Evolutionary conservation across 2,329 filamentous ascomycete genomes (phyloP), one percentile per base, ranked within the genome.

Genomic region (Lomentospora prolificans): DNA sequence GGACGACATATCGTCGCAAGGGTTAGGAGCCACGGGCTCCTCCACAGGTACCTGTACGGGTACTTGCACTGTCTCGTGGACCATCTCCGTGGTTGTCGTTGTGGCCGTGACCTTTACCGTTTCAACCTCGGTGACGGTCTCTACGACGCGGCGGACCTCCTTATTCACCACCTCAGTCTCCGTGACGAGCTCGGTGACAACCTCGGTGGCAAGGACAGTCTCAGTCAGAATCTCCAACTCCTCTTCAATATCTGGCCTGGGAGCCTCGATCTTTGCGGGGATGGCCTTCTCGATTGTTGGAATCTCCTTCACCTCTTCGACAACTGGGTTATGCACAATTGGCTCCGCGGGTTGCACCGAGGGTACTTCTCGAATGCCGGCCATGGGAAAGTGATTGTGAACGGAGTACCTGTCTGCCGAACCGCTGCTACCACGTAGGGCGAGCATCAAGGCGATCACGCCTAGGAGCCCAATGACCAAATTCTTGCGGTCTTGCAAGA

Each of bases 401-500:
- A 27, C 27, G 17, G 44, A 22, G 41, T 48, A 22, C 50, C 51
- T 3, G 60, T 56, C 30, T 64, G 61, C 1, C 61, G 63, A 3
- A 65, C 61, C 2, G 64, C 63, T 1, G 64, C 61, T 27, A 12
- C 69, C 57, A 52, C 68, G 60, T 10, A 77, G 53, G 1, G 78
- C 76, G 8, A 84, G 69, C 27, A 80, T 56, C 12, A 82, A 60
- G 2, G 82, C 73, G n/a, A 85, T 64, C 2, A 79, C 57, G 55
- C 77, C 75, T 53, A 86, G 68, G 0, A 79, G 62, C 4, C 72
- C 69, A 25, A 85, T 84, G n/a, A 75, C 68, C 8, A 84, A 64
- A 56, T 85, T 85, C 68, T 78, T 83, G 57, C 73, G 73, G 61
- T 85, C 82, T 50, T 76, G 73, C 61, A 85, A 62, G 17, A 80